phyloP scores from a whole-genome alignment of 1,284 basidiomycete species.

The Ganoderma leucocontextum region DNA sequence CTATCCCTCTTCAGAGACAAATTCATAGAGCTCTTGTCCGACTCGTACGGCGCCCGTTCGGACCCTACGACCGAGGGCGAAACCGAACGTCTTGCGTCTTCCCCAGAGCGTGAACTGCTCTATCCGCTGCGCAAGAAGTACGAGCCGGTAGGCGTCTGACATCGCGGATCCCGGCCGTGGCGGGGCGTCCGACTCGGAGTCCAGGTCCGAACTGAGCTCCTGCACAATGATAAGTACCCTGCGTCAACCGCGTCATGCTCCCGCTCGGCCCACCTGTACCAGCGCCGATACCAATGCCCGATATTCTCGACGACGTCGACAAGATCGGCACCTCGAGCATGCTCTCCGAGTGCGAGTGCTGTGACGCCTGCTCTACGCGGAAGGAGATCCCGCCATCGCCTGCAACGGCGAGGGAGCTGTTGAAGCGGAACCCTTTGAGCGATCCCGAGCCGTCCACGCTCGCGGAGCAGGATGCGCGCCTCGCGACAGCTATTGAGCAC shows the following conservation, averaged over 20 bases:
- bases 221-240: slow-evolving; percentile 32
- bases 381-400: slow-evolving; percentile 39
- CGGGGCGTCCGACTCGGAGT: slow-evolving; percentile 63
- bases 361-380: slow-evolving; percentile 34
- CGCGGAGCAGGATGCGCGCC: slow-evolving; percentile 51
- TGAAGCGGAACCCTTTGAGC: slow-evolving; percentile 44
- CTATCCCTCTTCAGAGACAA: slow-evolving; percentile 5
- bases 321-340: slow-evolving; percentile 29
- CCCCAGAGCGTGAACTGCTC: slow-evolving; percentile 18
- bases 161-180: slow-evolving; percentile 78
- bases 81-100: slow-evolving; percentile 23
- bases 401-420: slow-evolving; percentile 42
- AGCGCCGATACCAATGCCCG: neutral
- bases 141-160: slow-evolving; percentile 53
- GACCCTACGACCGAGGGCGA: slow-evolving; percentile 22
- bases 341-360: slow-evolving; percentile 32
- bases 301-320: slow-evolving; percentile 27
- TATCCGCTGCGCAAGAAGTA: slow-evolving; percentile 32
- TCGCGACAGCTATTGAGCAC: too few species aligned
- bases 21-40: slow-evolving; percentile 23
- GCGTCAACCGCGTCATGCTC: slow-evolving; percentile 27
- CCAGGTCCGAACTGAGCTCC: slow-evolving; percentile 41
- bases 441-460: neutral
- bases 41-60: slow-evolving; percentile 19
- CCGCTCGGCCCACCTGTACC: slow-evolving; percentile 11